phyloP scores from a whole-genome alignment of 2,329 filamentous ascomycete genomes.

The Neonectria faginata region DNA sequence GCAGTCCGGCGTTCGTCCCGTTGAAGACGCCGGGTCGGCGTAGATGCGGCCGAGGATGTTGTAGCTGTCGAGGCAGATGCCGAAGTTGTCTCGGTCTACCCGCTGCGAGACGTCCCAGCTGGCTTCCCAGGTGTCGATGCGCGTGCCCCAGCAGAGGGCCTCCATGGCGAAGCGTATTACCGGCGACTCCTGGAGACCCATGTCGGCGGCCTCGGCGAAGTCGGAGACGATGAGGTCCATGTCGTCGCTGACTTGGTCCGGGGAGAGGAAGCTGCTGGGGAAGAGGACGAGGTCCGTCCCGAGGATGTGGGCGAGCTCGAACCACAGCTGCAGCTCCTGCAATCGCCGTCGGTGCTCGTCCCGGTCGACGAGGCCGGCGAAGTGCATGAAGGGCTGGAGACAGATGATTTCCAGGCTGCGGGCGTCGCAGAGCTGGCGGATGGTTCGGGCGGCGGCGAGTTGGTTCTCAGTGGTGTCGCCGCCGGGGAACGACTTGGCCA shows the following conservation, averaged over 20 bases:
- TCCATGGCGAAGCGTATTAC: slow-evolving; percentile 79
- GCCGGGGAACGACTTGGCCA: slow-evolving; percentile 62
- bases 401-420: slow-evolving; percentile 69
- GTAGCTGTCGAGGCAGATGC: slow-evolving; percentile 82
- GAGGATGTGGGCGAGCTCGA: slow-evolving; percentile 71
- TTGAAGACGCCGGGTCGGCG: slow-evolving; percentile 70
- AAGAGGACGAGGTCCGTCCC: slow-evolving; percentile 80
- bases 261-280: slow-evolving; percentile 75
- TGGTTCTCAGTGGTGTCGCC: slow-evolving; percentile 56
- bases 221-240: slow-evolving; percentile 70
- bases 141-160: slow-evolving; percentile 77
- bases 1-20: slow-evolving; percentile 65
- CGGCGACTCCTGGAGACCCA: slow-evolving; percentile 68
- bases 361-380: slow-evolving; percentile 78
- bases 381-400: slow-evolving; percentile 82
- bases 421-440: slow-evolving; percentile 67
- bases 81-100: slow-evolving; percentile 78
- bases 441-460: slow-evolving; percentile 67
- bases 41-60: slow-evolving; percentile 80
- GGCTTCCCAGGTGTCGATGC: slow-evolving; percentile 76
- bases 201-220: slow-evolving; percentile 72
- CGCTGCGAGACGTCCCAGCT: slow-evolving; percentile 75
- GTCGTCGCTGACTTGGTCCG: slow-evolving; percentile 57
- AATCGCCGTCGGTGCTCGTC: slow-evolving; percentile 67
- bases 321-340: slow-evolving; percentile 76